Conservation (phyloP, 306 rosid species). For the Urtica urens region DNA sequence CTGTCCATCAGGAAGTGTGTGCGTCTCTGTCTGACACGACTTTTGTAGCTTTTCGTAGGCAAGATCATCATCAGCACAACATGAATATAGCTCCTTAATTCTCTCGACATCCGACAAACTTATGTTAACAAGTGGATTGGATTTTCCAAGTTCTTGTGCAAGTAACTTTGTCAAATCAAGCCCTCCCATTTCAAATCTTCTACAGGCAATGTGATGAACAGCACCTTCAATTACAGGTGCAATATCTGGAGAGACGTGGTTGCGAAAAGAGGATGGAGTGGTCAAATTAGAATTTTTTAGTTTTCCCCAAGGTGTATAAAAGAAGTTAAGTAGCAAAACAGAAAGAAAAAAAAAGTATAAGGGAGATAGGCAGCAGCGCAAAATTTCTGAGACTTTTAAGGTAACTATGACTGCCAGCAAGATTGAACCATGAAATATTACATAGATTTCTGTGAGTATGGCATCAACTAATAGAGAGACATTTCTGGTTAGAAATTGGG, state of each 20-base stretch:
- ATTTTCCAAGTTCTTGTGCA: conserved; percentile 77
- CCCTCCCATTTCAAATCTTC: conserved; percentile 96
- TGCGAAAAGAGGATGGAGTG: conserved; percentile 12
- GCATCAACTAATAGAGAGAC: neutral
- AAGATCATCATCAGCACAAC: conserved; percentile 89
- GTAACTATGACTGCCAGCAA: neutral
- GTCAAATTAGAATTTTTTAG: conserved; percentile 6
- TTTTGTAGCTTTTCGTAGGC: conserved; percentile 56
- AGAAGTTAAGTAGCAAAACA: conserved; percentile 5
- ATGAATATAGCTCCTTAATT: conserved; percentile 71
- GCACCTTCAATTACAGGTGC: conserved; percentile 99
- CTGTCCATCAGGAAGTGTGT: conserved; percentile 98
- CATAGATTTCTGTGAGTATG: neutral
- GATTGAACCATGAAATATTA: neutral
- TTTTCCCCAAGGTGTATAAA: conserved; percentile 4
- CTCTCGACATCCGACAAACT: conserved; percentile 71
- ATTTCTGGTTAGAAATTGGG: neutral
- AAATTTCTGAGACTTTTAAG: too few relatives aligned
- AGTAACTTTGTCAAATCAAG: conserved; percentile 69
- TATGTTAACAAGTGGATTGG: conserved; percentile 62
- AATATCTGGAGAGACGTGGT: conserved; percentile 59
- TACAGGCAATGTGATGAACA: conserved; percentile 92
- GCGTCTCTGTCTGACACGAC: conserved; percentile 62
- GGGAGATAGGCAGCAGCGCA: too few relatives aligned
- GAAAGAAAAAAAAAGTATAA: too few relatives aligned